Percentiles rank a stretch among this genome's conserved stretches.
These are phyloP conservation scores for Nymphaea thermarum DNA, from an alignment of 164 flowering plant genomes.

Conservation along the genomic window DNA sequence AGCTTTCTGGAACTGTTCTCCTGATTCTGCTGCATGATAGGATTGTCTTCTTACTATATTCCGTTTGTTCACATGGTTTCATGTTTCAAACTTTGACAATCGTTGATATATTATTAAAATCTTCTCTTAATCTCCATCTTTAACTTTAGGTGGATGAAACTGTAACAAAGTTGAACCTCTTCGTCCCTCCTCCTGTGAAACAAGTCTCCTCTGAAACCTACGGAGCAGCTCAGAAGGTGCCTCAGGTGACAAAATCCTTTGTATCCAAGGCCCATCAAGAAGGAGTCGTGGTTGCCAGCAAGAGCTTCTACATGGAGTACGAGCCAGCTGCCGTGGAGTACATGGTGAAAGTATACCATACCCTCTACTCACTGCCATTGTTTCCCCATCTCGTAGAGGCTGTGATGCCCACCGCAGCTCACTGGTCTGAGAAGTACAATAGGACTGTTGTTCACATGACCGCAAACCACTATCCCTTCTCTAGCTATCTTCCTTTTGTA, in stretches of 20 bases:
- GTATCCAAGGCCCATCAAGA: conserved; percentile 23
- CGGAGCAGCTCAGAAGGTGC: conserved; percentile 13
- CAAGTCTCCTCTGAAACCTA: conserved; percentile 16
- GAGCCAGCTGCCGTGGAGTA: conserved; percentile 19
- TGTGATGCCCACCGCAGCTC: conserved; percentile 32
- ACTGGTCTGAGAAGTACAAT: conserved; percentile 48
- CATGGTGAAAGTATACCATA: conserved; percentile 18
- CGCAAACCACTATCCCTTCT: conserved; percentile 28
- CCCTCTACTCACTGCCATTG: conserved; percentile 17
- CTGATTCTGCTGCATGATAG: not conserved
- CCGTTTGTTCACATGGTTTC: not conserved
- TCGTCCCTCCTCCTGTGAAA: conserved; percentile 45
- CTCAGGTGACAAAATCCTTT: conserved; percentile 19
- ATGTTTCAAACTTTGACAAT: not conserved
- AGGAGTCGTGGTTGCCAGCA: conserved; percentile 35
- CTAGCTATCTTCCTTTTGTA: conserved; percentile 42
- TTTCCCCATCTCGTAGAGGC: conserved; percentile 26
- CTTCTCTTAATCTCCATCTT: not conserved
- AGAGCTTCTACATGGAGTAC: conserved; percentile 20
- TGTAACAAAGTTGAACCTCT: conserved; percentile 23
- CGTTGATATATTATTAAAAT: not conserved
- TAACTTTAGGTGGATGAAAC: conserved; percentile 46
- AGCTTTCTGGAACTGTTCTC: not conserved
- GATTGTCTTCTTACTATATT: not conserved
- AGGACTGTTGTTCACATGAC: conserved; percentile 14